Base-by-base conservation (phyloP, 1,139 yeast species). In the Hyphopichia khmerensis region DNA sequence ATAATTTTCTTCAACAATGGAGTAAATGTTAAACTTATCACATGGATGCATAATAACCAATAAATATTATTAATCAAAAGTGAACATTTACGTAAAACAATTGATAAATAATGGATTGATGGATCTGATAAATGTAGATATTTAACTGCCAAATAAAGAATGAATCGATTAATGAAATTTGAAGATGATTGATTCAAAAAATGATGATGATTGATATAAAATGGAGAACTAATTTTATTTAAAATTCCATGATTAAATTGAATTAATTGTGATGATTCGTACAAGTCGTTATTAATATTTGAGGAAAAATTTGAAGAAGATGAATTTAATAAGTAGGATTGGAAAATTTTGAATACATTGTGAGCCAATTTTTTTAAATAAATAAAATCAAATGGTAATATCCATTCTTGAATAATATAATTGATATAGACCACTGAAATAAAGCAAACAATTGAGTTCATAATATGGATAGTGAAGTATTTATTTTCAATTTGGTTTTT, bases 11-110 rank as follows among this genome's bases (percentile, higher is more conserved):
- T 60, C 41, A 65, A 56, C 27, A 60, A 47, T 1, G 72, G 64
- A 15, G 64, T 55, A 13, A 69, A 53, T n/a, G 69, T 60, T 38
- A 71, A 56, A n/a, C 67, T 58, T 8, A 75, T 68, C 23, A 70
- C 69, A 51, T 73, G 74, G 21, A 74, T 52, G 35, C 79, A 71
- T 36, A 75, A 58, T 2, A 69, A 59, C 41, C 75, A 59, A 47
- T 72, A 67, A 9, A 65, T 43, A 44, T 67, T 64, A 42, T 64
- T 67, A 16, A 44, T 53, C 30, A 53, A 52, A 46, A 44, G 62
- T 53, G 48, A 43, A 42, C 45, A 37, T 43, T 33, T 36, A 27
- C 33, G 24, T 23, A 43, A 23, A n/a, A 33, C 27, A 24, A 36
- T 31, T 26, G 45, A 19, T 13, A 44, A 14, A 26, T 35, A 35